These are phyloP conservation scores for Aleurites moluccanus DNA, from an alignment of 441 rosid genomes.

Conservation along the genomic window DNA sequence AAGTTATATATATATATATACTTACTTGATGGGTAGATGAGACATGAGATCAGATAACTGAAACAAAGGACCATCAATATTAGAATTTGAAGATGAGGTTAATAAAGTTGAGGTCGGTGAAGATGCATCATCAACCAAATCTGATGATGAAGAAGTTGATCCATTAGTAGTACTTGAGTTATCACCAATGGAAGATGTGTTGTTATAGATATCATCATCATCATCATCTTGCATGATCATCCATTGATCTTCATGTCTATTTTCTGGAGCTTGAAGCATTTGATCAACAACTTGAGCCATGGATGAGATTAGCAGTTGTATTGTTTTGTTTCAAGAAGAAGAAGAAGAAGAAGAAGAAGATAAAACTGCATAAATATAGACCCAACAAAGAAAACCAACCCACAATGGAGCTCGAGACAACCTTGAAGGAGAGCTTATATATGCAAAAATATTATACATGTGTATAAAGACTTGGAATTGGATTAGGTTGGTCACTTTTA, in stretches of 20 bases:
- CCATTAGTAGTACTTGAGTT: constrained; percentile 30
- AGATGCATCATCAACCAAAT: constrained; percentile 38
- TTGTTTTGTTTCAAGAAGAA: neutral
- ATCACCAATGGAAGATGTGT: constrained; percentile 25
- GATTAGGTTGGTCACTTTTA: constrained; percentile 22
- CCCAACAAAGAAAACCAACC: neutral
- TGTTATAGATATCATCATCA: constrained; percentile 6
- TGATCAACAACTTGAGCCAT: constrained; percentile 29
- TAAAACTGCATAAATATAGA: neutral
- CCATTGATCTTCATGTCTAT: constrained; percentile 22
- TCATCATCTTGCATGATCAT: constrained; percentile 21
- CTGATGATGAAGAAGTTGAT: constrained; percentile 36
- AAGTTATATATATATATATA: neutral
- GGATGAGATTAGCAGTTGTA: neutral
- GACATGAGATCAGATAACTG: constrained; percentile 63
- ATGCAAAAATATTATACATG: neutral
- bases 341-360: neutral
- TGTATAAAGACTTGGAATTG: neutral
- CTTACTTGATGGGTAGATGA: constrained; percentile 65
- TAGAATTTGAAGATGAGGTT: constrained; percentile 31
- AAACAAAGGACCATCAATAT: constrained; percentile 46
- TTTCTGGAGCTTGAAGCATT: constrained; percentile 17
- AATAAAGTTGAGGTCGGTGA: constrained; percentile 29
- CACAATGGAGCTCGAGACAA: constrained; percentile 5
- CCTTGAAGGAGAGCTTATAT: constrained; percentile 14